These are phyloP conservation scores for Starmerella khaoyaiensis DNA, from an alignment of 805 yeast species.

Conservation along the genomic window DNA sequence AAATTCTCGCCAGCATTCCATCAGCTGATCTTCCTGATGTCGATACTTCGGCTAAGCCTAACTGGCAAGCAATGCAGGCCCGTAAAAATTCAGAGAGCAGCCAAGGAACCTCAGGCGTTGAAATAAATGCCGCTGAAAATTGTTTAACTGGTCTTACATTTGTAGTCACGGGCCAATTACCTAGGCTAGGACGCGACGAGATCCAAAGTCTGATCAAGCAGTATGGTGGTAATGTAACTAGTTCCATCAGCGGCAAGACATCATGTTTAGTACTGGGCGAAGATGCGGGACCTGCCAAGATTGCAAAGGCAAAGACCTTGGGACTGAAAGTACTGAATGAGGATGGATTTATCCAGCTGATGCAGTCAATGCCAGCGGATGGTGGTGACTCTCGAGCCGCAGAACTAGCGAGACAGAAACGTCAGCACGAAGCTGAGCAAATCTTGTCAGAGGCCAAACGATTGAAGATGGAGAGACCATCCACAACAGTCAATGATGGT, in stretches of 20 bases:
- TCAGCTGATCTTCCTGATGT: constrained; percentile 52
- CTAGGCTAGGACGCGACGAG: constrained; percentile 60
- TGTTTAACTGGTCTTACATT: constrained; percentile 81
- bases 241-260: constrained; percentile 74
- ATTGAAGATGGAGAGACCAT: not conserved
- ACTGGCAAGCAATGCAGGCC: constrained; percentile 41
- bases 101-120: constrained; percentile 20
- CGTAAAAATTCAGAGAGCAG: constrained; percentile 11
- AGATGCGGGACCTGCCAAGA: constrained; percentile 95
- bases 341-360: constrained; percentile 66
- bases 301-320: constrained; percentile 60
- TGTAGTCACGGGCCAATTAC: constrained; percentile 85
- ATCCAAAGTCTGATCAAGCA: constrained; percentile 65
- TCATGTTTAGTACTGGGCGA: constrained; percentile 81
- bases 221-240: constrained; percentile 81
- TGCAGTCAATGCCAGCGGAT: constrained; percentile 71
- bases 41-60: constrained; percentile 39
- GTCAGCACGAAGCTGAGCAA: constrained; percentile 49
- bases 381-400: constrained; percentile 86
- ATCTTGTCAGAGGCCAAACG: constrained; percentile 31
- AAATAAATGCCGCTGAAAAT: constrained; percentile 60
- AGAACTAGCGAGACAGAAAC: constrained; percentile 53
- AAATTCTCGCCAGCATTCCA: constrained; percentile 50
- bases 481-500: not conserved
- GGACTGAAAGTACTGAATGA: constrained; percentile 74